phyloP scores from a whole-genome alignment of 1,284 basidiomycete genomes.

The Inonotus obliquus region DNA sequence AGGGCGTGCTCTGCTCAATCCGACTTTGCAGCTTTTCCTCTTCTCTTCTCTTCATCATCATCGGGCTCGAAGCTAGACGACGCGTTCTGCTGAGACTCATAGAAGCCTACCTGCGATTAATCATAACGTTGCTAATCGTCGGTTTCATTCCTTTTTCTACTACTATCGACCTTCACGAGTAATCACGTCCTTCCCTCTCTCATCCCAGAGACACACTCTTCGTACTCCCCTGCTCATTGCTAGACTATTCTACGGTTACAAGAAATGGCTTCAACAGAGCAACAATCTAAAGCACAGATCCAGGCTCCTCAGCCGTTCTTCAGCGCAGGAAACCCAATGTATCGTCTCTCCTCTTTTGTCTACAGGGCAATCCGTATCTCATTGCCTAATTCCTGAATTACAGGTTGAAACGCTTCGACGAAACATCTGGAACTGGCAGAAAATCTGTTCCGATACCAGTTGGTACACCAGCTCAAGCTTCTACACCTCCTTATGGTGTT shows the following conservation, averaged over 20 bases:
- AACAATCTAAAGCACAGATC: neutral
- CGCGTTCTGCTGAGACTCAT: no score
- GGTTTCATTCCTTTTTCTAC: no score
- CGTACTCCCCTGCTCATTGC: neutral
- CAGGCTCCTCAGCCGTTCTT: conserved; percentile 24
- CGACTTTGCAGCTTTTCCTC: neutral
- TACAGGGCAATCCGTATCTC: neutral
- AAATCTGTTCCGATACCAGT: conserved; percentile 49
- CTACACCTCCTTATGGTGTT: conserved; percentile 69
- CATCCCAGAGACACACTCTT: neutral
- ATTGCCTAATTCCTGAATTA: neutral
- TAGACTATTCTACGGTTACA: neutral
- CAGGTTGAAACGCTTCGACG: conserved; percentile 80
- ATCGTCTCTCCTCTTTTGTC: conserved; percentile 11
- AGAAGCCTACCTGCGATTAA: no score
- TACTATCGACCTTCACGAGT: no score
- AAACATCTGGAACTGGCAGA: conserved; percentile 62
- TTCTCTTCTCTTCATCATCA: no score
- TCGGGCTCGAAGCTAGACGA: no score
- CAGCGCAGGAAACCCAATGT: conserved; percentile 37
- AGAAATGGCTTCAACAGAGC: neutral
- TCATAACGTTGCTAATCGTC: no score
- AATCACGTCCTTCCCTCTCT: neutral
- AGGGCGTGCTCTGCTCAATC: no score
- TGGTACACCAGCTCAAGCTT: neutral